phyloP scores from a whole-genome alignment of 2,329 filamentous ascomycete genomes.

The Dactylella cylindrospora region DNA sequence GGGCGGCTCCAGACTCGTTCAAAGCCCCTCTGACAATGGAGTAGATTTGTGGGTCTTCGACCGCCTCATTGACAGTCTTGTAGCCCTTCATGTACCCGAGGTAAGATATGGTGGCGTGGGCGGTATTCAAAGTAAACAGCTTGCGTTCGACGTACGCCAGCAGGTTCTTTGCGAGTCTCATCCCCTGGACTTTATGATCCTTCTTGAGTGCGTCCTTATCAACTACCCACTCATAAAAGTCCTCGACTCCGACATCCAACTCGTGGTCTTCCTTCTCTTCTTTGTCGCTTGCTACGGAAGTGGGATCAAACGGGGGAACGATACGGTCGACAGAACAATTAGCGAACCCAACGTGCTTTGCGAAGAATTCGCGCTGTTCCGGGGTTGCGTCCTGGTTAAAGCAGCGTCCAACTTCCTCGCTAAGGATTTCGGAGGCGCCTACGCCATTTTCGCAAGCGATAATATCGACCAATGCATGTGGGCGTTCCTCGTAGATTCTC shows the following conservation, averaged over 20 bases:
- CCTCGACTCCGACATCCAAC: constrained; percentile 91
- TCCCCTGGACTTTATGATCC: constrained; percentile 75
- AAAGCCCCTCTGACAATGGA: constrained; percentile 76
- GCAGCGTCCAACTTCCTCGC: constrained; percentile 45
- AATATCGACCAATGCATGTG: constrained; percentile 72
- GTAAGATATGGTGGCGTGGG: constrained; percentile 94
- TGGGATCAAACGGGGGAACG: constrained; percentile 72
- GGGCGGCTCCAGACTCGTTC: constrained; percentile 80
- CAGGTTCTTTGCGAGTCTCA: constrained; percentile 90
- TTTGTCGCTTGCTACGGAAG: constrained; percentile 55
- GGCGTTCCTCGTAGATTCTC: constrained; percentile 60
- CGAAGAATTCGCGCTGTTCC: constrained; percentile 47
- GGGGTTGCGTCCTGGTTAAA: constrained; percentile 43
- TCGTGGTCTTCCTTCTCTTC: constrained; percentile 55
- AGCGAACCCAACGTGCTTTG: constrained; percentile 79
- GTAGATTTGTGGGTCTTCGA: constrained; percentile 77
- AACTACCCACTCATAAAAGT: constrained; percentile 99
- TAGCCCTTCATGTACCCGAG: constrained; percentile 86
- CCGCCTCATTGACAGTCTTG: constrained; percentile 83
- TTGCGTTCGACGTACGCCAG: constrained; percentile 98
- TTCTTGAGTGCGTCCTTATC: constrained; percentile 81
- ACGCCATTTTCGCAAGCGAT: constrained; percentile 99
- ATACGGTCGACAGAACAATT: constrained; percentile 99
- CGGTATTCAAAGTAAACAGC: constrained; percentile 98
- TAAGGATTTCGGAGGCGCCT: constrained; percentile 68